These are phyloP conservation scores for Cryptococcus sp. DNA, from an alignment of 1,284 basidiomycete species.

Conservation along the genomic window DNA sequence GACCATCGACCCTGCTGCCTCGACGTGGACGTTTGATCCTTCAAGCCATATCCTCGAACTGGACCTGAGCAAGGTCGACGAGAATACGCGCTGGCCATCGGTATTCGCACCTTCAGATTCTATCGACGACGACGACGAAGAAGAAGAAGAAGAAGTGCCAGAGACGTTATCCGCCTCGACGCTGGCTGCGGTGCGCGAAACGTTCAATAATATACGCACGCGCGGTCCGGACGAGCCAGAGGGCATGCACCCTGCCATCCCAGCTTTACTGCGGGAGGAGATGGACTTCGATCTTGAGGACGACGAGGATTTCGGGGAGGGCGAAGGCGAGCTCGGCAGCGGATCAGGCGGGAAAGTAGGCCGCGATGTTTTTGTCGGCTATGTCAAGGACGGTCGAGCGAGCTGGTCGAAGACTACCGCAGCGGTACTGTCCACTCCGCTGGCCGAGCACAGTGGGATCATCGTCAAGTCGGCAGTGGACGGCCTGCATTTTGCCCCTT, in stretches of 20 bases:
- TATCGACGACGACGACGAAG: slow-evolving; percentile 45
- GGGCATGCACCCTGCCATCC: slow-evolving; percentile 41
- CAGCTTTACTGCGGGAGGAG: slow-evolving; percentile 51
- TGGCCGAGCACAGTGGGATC: slow-evolving; percentile 50
- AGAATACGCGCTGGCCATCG: slow-evolving; percentile 79
- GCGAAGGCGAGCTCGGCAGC: slow-evolving; percentile 57
- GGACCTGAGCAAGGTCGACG: slow-evolving; percentile 80
- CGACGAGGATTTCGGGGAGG: slow-evolving; percentile 58
- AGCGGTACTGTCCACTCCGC: slow-evolving; percentile 35
- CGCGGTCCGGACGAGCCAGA: slow-evolving; percentile 30
- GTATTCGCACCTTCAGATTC: slow-evolving; percentile 62
- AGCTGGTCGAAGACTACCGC: slow-evolving; percentile 36
- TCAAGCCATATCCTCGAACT: slow-evolving; percentile 70
- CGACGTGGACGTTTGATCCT: slow-evolving; percentile 85
- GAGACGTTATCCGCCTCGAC: slow-evolving; percentile 87
- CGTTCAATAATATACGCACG: slow-evolving; percentile 35
- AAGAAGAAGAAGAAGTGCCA: slow-evolving; percentile 65
- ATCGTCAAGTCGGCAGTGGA: slow-evolving; percentile 80
- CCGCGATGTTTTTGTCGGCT: slow-evolving; percentile 37
- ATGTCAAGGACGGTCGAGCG: slow-evolving; percentile 24
- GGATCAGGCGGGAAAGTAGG: slow-evolving; percentile 34
- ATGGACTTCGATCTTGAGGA: slow-evolving; percentile 53
- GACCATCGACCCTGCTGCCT: slow-evolving; percentile 66
- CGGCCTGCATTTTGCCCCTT: slow-evolving; percentile 67
- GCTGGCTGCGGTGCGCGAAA: slow-evolving; percentile 73